Base-by-base conservation (phyloP, 148 eudicot genomes). In the Drosera capensis region DNA sequence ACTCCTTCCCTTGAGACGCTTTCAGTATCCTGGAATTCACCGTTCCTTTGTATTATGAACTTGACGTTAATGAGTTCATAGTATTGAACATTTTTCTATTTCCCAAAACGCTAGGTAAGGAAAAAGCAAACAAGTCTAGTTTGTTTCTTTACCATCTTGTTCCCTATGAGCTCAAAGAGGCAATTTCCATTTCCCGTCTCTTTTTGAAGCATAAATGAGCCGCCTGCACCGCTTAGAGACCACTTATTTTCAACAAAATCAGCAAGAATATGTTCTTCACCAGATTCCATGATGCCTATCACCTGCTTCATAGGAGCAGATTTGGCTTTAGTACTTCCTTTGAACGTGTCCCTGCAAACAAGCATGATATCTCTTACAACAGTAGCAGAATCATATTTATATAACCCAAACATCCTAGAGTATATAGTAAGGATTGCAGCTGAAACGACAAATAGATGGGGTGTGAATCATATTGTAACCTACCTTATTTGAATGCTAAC, bases 401-500 rank as follows among this genome's bases (percentile, higher is more conserved):
- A n/a, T n/a, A n/a, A n/a, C n/a, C n/a, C n/a, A n/a, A n/a, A n/a
- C n/a, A n/a, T n/a, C n/a, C n/a, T n/a, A n/a, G n/a, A n/a, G n/a
- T n/a, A n/a, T n/a, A n/a, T n/a, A n/a, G n/a, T n/a, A n/a, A n/a
- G n/a, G n/a, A n/a, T n/a, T n/a, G n/a, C n/a, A n/a, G n/a, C n/a
- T n/a, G n/a, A n/a, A n/a, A n/a, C n/a, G n/a, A n/a, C n/a, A n/a
- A n/a, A n/a, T n/a, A n/a, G n/a, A n/a, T n/a, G n/a, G n/a, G n/a
- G n/a, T n/a, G n/a, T n/a, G 42, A 43, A 30, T 22, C 15, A 28
- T 39, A 23, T 44, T 15, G 7, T 20, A 46, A 11, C 41, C 8
- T 79, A 92, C 99, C 95, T 81, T 79, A 92, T 68, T 43, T 79
- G 74, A 29, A 92, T 88, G 67, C 67, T 74, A 52, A 92, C 54